Conservation (phyloP, 495 filamentous ascomycete genomes). For the Paragyromitra xinjiangensis region DNA sequence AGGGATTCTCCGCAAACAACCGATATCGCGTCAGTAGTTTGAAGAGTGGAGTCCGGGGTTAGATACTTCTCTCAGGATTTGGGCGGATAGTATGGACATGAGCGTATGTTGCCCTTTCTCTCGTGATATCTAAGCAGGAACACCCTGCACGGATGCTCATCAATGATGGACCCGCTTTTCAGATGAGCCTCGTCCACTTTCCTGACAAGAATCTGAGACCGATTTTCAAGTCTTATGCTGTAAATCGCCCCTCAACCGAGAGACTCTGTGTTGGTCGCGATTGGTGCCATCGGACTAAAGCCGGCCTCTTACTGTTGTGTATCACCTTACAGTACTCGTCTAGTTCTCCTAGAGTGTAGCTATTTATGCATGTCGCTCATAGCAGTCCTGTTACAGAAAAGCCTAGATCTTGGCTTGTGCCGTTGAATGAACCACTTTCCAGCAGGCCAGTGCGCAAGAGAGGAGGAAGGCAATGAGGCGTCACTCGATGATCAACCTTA, state of each 20-base stretch:
- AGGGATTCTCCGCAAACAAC: constrained; percentile 5
- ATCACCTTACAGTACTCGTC: background rate
- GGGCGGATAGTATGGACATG: background rate
- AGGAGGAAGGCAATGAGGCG: background rate
- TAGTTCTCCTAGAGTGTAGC: background rate
- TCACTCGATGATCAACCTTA: constrained; percentile 8
- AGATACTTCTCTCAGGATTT: background rate
- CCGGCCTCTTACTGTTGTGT: background rate
- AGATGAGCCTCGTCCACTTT: background rate
- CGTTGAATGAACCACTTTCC: background rate
- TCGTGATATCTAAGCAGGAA: background rate
- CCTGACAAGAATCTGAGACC: background rate
- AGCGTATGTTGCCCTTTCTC: background rate
- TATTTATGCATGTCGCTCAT: background rate
- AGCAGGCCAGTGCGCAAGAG: constrained; percentile 11
- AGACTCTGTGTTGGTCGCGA: background rate
- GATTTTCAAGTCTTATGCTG: background rate
- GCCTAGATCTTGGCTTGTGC: background rate
- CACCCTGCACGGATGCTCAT: background rate
- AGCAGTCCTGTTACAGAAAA: background rate
- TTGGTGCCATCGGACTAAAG: background rate
- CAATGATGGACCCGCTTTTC: background rate
- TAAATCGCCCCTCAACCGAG: background rate
- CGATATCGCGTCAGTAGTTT: background rate
- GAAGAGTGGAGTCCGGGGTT: background rate